Percentiles rank a stretch among this genome's conserved stretches.
Conservation (phyloP, 1,284 basidiomycete genomes). For the Rhizoctonia solani region DNA sequence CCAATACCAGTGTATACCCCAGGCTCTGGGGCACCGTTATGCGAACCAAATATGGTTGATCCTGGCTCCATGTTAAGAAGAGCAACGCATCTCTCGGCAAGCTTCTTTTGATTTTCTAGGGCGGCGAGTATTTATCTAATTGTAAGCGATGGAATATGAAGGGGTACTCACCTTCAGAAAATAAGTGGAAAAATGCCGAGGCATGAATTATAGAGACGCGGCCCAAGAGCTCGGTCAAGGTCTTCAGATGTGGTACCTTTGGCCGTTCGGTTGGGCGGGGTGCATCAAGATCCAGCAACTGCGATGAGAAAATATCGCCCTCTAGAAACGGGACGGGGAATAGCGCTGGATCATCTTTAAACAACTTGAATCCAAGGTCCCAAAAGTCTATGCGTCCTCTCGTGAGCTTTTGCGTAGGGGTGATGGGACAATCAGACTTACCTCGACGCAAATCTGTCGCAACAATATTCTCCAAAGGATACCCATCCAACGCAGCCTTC, state of each 20-base stretch:
- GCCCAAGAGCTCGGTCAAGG: constrained; percentile 53
- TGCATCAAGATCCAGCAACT: constrained; percentile 41
- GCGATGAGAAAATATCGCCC: constrained; percentile 51
- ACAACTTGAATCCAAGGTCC: constrained; percentile 47
- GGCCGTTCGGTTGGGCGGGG: constrained; percentile 43
- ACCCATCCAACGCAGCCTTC: constrained; percentile 51
- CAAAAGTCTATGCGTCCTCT: constrained; percentile 43
- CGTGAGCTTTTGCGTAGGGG: no score
- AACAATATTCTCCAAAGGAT: constrained; percentile 46
- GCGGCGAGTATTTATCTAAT: neutral
- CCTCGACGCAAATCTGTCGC: constrained; percentile 47
- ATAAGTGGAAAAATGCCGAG: constrained; percentile 58
- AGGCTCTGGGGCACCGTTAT: constrained; percentile 41
- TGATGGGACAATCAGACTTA: no score
- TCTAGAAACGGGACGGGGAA: constrained; percentile 54
- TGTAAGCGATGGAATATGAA: no score
- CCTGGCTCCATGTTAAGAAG: constrained; percentile 48
- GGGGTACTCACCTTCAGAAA: constrained; percentile 45
- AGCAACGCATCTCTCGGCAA: constrained; percentile 50
- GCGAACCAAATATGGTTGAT: constrained; percentile 43
- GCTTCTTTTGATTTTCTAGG: constrained; percentile 47
- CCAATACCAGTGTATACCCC: constrained; percentile 39
- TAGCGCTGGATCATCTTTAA: constrained; percentile 45
- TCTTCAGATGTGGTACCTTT: constrained; percentile 42
- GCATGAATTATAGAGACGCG: constrained; percentile 55